A percentile compares a stretch with the other conserved stretches of the same genome.
These are phyloP conservation scores for Pichia sp. DNA, from an alignment of 1,139 yeast species.

Conservation along the genomic window DNA sequence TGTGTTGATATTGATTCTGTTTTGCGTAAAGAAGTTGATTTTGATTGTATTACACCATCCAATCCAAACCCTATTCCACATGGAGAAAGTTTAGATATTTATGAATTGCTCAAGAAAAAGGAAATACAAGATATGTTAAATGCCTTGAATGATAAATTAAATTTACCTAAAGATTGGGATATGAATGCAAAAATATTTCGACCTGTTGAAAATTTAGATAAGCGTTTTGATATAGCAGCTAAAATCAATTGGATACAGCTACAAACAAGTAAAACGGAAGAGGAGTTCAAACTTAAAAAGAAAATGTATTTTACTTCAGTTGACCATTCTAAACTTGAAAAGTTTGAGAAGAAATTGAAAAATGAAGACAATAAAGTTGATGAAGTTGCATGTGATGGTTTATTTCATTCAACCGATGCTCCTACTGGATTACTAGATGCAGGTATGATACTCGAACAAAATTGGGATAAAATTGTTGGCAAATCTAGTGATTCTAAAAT, in stretches of 20 bases:
- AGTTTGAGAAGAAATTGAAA: slow-evolving; percentile 14
- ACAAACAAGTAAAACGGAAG: slow-evolving; percentile 30
- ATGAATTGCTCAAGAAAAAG: slow-evolving; percentile 38
- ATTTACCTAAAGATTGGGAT: slow-evolving; percentile 11
- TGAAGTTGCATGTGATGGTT: slow-evolving; percentile 20
- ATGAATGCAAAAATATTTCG: slow-evolving; percentile 15
- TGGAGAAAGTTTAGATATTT: slow-evolving; percentile 72
- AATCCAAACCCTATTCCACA: slow-evolving; percentile 64
- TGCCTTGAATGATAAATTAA: slow-evolving; percentile 15
- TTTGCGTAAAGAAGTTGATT: slow-evolving; percentile 78
- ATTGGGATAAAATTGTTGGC: slow-evolving; percentile 6
- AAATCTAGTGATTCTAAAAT: slow-evolving; percentile 1
- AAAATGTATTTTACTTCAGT: slow-evolving; percentile 16
- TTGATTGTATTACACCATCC: slow-evolving; percentile 90
- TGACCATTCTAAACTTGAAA: slow-evolving; percentile 14
- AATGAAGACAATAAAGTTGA: slow-evolving; percentile 16
- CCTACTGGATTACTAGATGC: slow-evolving; percentile 7
- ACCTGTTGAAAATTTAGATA: slow-evolving; percentile 30
- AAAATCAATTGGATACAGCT: slow-evolving; percentile 28
- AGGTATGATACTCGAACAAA: slow-evolving; percentile 6
- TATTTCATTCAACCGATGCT: slow-evolving; percentile 5
- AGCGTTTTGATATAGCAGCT: slow-evolving; percentile 23
- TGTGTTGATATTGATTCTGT: slow-evolving; percentile 88
- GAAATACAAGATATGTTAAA: slow-evolving; percentile 26
- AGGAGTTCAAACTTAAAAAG: slow-evolving; percentile 28